phyloP scores from a whole-genome alignment of 2,329 filamentous ascomycete species.

The Aphanoascus verrucosus region DNA sequence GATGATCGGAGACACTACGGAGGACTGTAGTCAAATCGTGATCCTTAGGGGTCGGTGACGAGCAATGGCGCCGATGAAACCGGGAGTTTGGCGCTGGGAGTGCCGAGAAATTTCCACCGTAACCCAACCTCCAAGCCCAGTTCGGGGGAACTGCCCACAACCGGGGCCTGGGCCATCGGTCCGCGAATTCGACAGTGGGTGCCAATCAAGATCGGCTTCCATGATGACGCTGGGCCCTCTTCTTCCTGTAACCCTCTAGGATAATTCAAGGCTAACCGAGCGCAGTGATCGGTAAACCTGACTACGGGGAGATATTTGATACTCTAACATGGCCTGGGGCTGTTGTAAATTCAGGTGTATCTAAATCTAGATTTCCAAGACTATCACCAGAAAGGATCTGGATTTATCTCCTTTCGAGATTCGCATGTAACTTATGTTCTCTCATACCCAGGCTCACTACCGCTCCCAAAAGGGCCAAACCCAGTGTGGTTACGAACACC shows the following conservation, averaged over 20 bases:
- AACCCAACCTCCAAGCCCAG: constrained; percentile 1
- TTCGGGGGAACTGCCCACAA: not conserved
- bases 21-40: not conserved
- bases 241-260: no score
- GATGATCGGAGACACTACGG: not conserved
- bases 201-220: no score
- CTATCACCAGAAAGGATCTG: not conserved
- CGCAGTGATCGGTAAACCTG: not conserved
- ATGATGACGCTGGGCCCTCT: not conserved
- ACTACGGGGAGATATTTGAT: not conserved
- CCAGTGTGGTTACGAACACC: constrained; percentile 63
- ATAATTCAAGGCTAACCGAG: not conserved
- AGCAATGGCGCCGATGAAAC: constrained; percentile 6
- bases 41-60: not conserved
- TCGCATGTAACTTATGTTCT: constrained; percentile 68
- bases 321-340: not conserved
- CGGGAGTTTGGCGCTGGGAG: no score
- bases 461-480: constrained; percentile 50
- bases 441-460: constrained; percentile 58
- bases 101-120: constrained; percentile 5
- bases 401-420: constrained; percentile 43
- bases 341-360: not conserved
- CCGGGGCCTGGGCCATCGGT: not conserved
- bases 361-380: not conserved
- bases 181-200: no score